A percentile compares a stretch with the other conserved stretches of the same genome.
phyloP scores from a whole-genome alignment of 345 rosid species.

The Leavenworthia alabamica region DNA sequence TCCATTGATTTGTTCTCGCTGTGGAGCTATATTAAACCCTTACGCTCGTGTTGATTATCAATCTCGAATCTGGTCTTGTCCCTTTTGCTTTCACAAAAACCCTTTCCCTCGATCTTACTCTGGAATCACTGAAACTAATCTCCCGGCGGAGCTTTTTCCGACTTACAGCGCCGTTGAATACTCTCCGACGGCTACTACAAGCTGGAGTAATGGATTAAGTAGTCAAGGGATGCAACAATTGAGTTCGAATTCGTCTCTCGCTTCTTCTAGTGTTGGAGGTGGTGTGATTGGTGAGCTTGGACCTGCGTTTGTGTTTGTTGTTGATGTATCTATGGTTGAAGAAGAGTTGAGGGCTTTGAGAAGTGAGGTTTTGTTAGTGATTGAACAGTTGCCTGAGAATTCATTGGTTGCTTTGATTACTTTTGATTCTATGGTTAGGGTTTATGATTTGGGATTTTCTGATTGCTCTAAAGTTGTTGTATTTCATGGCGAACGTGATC shows the following conservation, averaged over 20 bases:
- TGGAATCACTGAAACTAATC: conserved; percentile 68
- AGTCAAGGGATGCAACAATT: conserved; percentile 12
- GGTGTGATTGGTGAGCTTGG: conserved; percentile 33
- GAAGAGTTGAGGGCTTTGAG: conserved; percentile 69
- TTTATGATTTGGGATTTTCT: conserved; percentile 68
- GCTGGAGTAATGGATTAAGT: conserved; percentile 24
- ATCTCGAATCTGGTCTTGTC: conserved; percentile 81
- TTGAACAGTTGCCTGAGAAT: conserved; percentile 80
- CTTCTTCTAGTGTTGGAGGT: conserved; percentile 33
- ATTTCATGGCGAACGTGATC: conserved; percentile 71
- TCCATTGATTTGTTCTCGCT: conserved; percentile 59
- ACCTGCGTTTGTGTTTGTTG: conserved; percentile 84
- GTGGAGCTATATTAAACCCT: conserved; percentile 77
- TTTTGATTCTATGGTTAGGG: conserved; percentile 81
- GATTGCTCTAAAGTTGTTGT: conserved; percentile 69
- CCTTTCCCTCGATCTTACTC: conserved; percentile 70
- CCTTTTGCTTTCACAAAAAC: conserved; percentile 64
- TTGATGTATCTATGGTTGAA: conserved; percentile 61
- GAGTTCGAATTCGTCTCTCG: conserved; percentile 42
- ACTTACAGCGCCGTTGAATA: conserved; percentile 86
- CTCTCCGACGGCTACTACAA: conserved; percentile 16
- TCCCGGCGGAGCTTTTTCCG: conserved; percentile 96
- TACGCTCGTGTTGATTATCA: conserved; percentile 87
- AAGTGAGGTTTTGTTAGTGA: conserved; percentile 59
- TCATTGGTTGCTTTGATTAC: conserved; percentile 62